phyloP scores from a whole-genome alignment of 2,329 filamentous ascomycete genomes.

The Sclerotinia subarctica region DNA sequence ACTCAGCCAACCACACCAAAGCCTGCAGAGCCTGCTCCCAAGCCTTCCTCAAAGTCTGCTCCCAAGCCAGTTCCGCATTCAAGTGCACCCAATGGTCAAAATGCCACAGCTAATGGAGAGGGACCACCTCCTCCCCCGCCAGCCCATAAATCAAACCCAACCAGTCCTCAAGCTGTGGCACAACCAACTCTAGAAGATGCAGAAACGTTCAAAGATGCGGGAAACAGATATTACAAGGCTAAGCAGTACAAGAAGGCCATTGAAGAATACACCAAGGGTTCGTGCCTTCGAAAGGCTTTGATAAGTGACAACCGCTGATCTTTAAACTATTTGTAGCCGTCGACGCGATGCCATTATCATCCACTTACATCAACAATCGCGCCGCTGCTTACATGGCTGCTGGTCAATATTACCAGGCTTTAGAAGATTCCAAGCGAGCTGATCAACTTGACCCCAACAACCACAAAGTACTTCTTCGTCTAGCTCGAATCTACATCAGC shows the following conservation, averaged over 20 bases:
- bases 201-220: constrained; percentile 85
- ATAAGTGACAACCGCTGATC: constrained; percentile 19
- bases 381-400: constrained; percentile 92
- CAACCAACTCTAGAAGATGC: constrained; percentile 61
- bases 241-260: constrained; percentile 86
- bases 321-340: constrained; percentile 60
- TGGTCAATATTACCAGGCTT: constrained; percentile 70
- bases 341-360: constrained; percentile 77
- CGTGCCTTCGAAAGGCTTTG: background rate
- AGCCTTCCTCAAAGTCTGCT: constrained; percentile 35
- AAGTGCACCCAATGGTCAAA: constrained; percentile 44
- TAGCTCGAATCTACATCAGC: constrained; percentile 86
- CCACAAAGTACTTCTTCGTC: constrained; percentile 79
- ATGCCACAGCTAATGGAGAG: constrained; percentile 27
- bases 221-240: constrained; percentile 97
- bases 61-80: constrained; percentile 38
- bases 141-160: constrained; percentile 65
- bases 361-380: constrained; percentile 91
- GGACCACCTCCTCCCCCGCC: constrained; percentile 61
- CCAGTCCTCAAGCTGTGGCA: constrained; percentile 52
- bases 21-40: constrained; percentile 41
- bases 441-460: constrained; percentile 82
- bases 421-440: constrained; percentile 82
- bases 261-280: constrained; percentile 93
- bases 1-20: constrained; percentile 23